Conservation (phyloP, 2,329 filamentous ascomycete species). For the Fusarium equiseti region DNA sequence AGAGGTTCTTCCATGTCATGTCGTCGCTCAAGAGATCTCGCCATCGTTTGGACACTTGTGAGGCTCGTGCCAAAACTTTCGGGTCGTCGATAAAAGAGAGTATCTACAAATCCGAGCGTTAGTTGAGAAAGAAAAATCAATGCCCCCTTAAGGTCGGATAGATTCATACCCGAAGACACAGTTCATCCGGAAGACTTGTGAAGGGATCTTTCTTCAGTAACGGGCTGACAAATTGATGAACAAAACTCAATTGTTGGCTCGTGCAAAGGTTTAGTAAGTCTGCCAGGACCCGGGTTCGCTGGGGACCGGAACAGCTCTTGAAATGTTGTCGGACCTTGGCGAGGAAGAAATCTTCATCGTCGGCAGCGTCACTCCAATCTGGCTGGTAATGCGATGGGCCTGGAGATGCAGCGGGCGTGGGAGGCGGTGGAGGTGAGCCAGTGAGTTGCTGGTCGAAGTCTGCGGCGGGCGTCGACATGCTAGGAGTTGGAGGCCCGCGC, state of each 20-base stretch:
- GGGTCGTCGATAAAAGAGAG: constrained; percentile 98
- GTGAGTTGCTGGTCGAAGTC: constrained; percentile 73
- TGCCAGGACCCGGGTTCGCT: constrained; percentile 84
- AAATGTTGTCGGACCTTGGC: constrained; percentile 85
- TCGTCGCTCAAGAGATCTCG: constrained; percentile 93
- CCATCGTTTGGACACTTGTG: constrained; percentile 96
- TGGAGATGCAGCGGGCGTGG: constrained; percentile 74
- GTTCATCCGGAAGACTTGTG: constrained; percentile 88
- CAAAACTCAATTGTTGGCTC: constrained; percentile 93
- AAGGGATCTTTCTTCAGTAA: constrained; percentile 97
- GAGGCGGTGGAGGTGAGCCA: constrained; percentile 72
- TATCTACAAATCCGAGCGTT: constrained; percentile 67
- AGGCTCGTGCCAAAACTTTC: constrained; percentile 90
- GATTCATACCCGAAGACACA: constrained; percentile 84
- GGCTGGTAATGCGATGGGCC: constrained; percentile 71
- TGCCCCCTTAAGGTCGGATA: not conserved
- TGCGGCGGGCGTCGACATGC: constrained; percentile 73
- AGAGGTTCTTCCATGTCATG: constrained; percentile 97
- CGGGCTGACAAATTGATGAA: constrained; percentile 95
- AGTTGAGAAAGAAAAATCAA: not conserved
- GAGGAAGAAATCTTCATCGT: constrained; percentile 86
- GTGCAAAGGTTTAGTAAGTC: constrained; percentile 95
- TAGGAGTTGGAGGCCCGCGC: constrained; percentile 73
- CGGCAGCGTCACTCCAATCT: constrained; percentile 82
- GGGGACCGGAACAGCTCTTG: constrained; percentile 77